Conservation (phyloP, 2,329 filamentous ascomycete genomes). For the Westerdykella sp. region DNA sequence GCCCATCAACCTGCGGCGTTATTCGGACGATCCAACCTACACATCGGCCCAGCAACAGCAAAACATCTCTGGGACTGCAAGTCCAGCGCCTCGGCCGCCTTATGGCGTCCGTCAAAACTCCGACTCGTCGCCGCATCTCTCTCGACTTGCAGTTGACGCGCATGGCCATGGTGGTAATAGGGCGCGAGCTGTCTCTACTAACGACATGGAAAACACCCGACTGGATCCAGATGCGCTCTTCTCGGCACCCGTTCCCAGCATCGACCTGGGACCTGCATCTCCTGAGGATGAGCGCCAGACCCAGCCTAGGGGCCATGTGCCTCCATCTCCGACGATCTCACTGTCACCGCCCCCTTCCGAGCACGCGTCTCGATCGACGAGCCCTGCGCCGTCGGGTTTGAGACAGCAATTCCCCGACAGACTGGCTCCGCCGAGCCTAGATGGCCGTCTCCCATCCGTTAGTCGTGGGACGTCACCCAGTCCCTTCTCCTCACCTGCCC, state of each 20-base stretch:
- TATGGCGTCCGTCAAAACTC: conserved; percentile 25
- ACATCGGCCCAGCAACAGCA: conserved; percentile 44
- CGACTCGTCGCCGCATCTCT: conserved; percentile 15
- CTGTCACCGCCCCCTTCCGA: conserved; percentile 36
- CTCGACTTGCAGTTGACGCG: conserved; percentile 27
- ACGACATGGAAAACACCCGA: conserved; percentile 47
- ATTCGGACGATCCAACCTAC: conserved; percentile 57
- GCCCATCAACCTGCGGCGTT: conserved; percentile 62
- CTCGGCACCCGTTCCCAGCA: conserved; percentile 25
- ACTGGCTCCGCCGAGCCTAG: conserved; percentile 38
- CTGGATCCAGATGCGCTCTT: conserved; percentile 38
- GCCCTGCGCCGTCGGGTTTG: conserved; percentile 18
- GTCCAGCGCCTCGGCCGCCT: conserved; percentile 39
- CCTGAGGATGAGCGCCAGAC: conserved; percentile 18
- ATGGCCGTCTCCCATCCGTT: conserved; percentile 9
- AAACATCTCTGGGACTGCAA: conserved; percentile 44
- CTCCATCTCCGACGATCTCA: conserved; percentile 35
- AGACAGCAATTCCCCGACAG: conserved; percentile 19
- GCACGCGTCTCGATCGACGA: conserved; percentile 21
- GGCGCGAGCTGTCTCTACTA: conserved; percentile 54
- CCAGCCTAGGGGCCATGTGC: conserved; percentile 11
- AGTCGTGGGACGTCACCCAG: conserved; percentile 18
- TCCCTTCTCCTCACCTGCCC: conserved; percentile 22
- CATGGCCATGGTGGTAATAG: conserved; percentile 23
- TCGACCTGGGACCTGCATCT: conserved; percentile 32